Conservation (phyloP, 805 yeast species). For the Cyberlindnera maritima region DNA sequence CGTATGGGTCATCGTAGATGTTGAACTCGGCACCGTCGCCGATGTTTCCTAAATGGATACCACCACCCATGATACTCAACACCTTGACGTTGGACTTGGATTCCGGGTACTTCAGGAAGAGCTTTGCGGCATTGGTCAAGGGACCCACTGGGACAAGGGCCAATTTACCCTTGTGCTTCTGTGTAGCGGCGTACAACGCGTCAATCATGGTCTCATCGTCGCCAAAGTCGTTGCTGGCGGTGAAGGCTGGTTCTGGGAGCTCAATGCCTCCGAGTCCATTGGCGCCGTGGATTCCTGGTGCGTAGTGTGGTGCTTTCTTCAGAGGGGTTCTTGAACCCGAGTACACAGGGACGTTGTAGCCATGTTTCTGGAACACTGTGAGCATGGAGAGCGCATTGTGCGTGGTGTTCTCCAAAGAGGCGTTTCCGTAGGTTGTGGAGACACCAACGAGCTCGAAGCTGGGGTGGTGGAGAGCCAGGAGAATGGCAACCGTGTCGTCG, state of each 20-base stretch:
- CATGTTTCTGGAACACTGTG: slow-evolving; percentile 45
- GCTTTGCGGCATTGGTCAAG: slow-evolving; percentile 63
- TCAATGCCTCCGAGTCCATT: slow-evolving; percentile 77
- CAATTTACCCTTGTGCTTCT: slow-evolving; percentile 43
- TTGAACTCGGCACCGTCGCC: slow-evolving; percentile 68
- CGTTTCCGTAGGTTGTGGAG: slow-evolving; percentile 39
- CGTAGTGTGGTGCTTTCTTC: slow-evolving; percentile 44
- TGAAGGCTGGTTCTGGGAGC: slow-evolving; percentile 47
- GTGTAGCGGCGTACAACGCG: slow-evolving; percentile 36
- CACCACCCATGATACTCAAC: slow-evolving; percentile 79
- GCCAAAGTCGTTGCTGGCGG: slow-evolving; percentile 30
- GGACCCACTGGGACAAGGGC: slow-evolving; percentile 76
- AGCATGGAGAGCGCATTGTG: slow-evolving; percentile 64
- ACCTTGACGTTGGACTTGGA: slow-evolving; percentile 45
- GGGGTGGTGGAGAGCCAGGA: slow-evolving; percentile 60
- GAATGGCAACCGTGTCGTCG: slow-evolving; percentile 78
- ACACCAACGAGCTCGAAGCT: slow-evolving; percentile 34
- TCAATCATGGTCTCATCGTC: slow-evolving; percentile 42
- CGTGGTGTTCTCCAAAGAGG: slow-evolving; percentile 53
- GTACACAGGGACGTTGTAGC: slow-evolving; percentile 55
- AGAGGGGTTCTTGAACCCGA: slow-evolving; percentile 64
- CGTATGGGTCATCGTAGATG: slow-evolving; percentile 70
- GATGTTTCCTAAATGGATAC: slow-evolving; percentile 32
- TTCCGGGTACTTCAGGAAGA: slow-evolving; percentile 56
- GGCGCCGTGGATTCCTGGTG: slow-evolving; percentile 68